Percentiles rank a stretch among this genome's conserved stretches.
Conservation (phyloP, 768 basidiomycete genomes). For the Lentinus brumalis region DNA sequence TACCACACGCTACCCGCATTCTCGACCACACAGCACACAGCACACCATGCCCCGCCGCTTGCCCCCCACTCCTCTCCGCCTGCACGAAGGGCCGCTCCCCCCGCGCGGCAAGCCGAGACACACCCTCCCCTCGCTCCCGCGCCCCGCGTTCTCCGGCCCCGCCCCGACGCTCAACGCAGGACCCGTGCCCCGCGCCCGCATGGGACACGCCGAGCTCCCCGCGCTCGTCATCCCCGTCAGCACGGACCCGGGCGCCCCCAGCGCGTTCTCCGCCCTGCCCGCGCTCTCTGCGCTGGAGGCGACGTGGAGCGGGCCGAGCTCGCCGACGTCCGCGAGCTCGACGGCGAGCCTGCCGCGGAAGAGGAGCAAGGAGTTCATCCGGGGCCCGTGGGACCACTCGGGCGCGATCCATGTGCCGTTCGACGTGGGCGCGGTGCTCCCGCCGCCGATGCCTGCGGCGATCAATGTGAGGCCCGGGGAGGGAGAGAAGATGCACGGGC, state of each 20-base stretch:
- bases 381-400: constrained; percentile 32
- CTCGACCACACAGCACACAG: constrained; percentile 6
- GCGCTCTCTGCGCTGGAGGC: background rate
- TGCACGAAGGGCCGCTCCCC: constrained; percentile 63
- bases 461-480: constrained; percentile 16
- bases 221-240: constrained; percentile 11
- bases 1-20: background rate
- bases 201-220: constrained; percentile 18
- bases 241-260: background rate
- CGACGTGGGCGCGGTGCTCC: constrained; percentile 25
- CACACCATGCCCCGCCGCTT: constrained; percentile 65
- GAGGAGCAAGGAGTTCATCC: constrained; percentile 17
- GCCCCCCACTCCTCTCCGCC: constrained; percentile 66
- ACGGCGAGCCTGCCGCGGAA: constrained; percentile 1
- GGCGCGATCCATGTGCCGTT: constrained; percentile 27
- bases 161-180: background rate
- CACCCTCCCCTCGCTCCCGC: constrained; percentile 65
- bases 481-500: background rate
- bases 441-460: constrained; percentile 26
- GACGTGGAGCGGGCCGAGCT: constrained; percentile 17
- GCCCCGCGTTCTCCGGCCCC: constrained; percentile 42
- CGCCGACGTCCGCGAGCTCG: constrained; percentile 22
- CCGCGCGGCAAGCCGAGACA: constrained; percentile 63
- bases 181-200: constrained; percentile 24
- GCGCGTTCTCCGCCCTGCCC: background rate